Percentiles rank a stretch among this genome's conserved stretches.
phyloP scores from a whole-genome alignment of 371 early-diverging fungal genomes.

The Batrachochytrium dendrobatidis region DNA sequence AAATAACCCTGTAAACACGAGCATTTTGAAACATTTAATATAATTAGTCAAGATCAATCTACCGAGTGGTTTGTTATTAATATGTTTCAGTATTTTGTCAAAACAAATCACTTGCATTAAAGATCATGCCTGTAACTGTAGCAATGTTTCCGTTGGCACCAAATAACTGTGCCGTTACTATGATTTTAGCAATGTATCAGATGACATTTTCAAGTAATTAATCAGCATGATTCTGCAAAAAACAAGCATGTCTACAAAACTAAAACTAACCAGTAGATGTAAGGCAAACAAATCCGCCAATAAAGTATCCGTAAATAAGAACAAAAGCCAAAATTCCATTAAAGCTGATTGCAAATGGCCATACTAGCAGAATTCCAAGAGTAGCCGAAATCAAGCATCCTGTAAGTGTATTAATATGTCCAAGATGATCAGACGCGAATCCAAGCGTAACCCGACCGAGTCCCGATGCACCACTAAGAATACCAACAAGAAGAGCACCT shows the following conservation, averaged over 20 bases:
- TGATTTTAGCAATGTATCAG: slow-evolving; percentile 14
- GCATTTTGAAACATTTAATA: background rate
- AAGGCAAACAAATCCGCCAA: slow-evolving; percentile 53
- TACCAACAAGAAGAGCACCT: slow-evolving; percentile 45
- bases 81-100: background rate
- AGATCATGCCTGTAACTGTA: slow-evolving; percentile 48
- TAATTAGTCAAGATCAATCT: background rate
- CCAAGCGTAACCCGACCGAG: slow-evolving; percentile 62
- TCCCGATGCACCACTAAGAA: slow-evolving; percentile 52
- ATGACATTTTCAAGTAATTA: background rate
- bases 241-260: background rate
- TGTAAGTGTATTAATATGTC: slow-evolving; percentile 49
- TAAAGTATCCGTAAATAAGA: slow-evolving; percentile 50
- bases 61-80: background rate
- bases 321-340: slow-evolving; percentile 42
- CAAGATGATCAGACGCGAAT: slow-evolving; percentile 47
- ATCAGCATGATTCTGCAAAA: background rate
- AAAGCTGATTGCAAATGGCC: slow-evolving; percentile 46
- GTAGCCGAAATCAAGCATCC: slow-evolving; percentile 40
- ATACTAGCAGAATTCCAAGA: slow-evolving; percentile 47
- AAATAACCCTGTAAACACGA: slow-evolving; percentile 17
- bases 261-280: slow-evolving; percentile 21
- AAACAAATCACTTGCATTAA: slow-evolving; percentile 13
- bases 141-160: slow-evolving; percentile 44
- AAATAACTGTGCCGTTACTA: slow-evolving; percentile 46